phyloP scores from a whole-genome alignment of 352 stramenopile genomes.

The Blastocystis sp. region DNA sequence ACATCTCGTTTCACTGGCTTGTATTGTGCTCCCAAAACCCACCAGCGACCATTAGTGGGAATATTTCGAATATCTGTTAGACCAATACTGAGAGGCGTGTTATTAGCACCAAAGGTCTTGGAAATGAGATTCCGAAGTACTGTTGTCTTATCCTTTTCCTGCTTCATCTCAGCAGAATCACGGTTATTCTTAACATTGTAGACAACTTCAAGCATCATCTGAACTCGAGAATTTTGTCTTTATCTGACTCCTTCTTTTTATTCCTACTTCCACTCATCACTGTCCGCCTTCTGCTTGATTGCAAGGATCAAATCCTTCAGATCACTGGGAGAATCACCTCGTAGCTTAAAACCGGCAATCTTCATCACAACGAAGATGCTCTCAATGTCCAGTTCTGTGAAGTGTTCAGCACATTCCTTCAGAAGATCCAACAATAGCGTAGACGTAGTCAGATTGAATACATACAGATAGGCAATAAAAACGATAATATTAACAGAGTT shows the following conservation, averaged over 20 bases:
- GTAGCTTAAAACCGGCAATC: conserved; percentile 30
- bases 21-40: conserved; percentile 56
- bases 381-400: conserved; percentile 38
- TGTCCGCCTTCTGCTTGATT: conserved; percentile 44
- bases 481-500: conserved; percentile 9
- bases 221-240: conserved; percentile 14
- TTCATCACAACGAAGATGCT: conserved; percentile 36
- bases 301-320: conserved; percentile 46
- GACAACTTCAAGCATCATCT: conserved; percentile 43
- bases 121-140: conserved; percentile 23
- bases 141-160: conserved; percentile 34
- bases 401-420: conserved; percentile 5
- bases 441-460: neutral
- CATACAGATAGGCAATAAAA: conserved; percentile 17
- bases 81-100: conserved; percentile 8
- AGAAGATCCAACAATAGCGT: conserved; percentile 6
- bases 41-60: conserved; percentile 50
- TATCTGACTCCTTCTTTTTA: neutral
- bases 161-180: conserved; percentile 36
- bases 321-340: conserved; percentile 16
- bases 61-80: conserved; percentile 53
- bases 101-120: conserved; percentile 22
- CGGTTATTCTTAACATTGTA: conserved; percentile 55
- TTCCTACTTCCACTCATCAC: conserved; percentile 15
- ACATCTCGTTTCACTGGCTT: neutral